Conservation (phyloP, 352 stramenopile species). For the Phytophthora sansomeana region DNA sequence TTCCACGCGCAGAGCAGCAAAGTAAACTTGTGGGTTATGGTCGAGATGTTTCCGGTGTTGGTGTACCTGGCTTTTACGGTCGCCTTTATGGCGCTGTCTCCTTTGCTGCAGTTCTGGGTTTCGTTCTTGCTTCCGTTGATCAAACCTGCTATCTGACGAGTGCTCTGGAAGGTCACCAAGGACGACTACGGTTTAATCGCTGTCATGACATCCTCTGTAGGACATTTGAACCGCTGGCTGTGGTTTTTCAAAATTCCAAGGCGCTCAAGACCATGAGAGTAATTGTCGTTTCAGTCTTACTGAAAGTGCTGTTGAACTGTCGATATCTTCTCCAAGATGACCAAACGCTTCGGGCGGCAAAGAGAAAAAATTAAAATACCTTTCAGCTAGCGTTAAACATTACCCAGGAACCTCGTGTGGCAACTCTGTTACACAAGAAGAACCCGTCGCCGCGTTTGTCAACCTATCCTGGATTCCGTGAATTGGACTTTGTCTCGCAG, state of each 20-base stretch:
- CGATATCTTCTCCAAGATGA: constrained; percentile 8
- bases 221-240: constrained; percentile 39
- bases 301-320: constrained; percentile 12
- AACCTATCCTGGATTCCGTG: constrained; percentile 9
- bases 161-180: constrained; percentile 23
- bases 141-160: constrained; percentile 26
- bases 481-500: constrained; percentile 1
- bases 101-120: constrained; percentile 23
- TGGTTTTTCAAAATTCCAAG: constrained; percentile 43
- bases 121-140: constrained; percentile 35
- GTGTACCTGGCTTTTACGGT: constrained; percentile 38
- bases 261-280: constrained; percentile 31
- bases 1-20: constrained; percentile 16
- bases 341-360: not conserved
- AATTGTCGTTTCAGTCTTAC: constrained; percentile 20
- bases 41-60: constrained; percentile 27
- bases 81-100: constrained; percentile 30
- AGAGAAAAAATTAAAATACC: not conserved
- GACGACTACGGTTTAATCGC: constrained; percentile 30
- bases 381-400: not conserved
- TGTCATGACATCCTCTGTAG: constrained; percentile 20
- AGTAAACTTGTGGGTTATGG: constrained; percentile 4
- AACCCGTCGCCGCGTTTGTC: constrained; percentile 2
- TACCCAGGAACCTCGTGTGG: not conserved
- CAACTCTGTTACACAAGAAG: not conserved